Conservation (phyloP, 306 rosid genomes). For the Glycine soja region DNA sequence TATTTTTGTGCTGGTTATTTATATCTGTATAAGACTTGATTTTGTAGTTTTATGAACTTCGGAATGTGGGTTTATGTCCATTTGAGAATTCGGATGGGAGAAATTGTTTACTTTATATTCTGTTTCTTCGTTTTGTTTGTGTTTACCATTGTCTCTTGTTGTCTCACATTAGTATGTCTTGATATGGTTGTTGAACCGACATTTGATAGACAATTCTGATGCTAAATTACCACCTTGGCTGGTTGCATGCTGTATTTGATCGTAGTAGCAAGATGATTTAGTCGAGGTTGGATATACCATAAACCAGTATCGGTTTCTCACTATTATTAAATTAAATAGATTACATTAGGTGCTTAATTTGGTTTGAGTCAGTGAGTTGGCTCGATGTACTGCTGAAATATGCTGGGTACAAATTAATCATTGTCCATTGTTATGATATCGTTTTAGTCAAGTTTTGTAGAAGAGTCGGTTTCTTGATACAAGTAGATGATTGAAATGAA, state of each 20-base stretch:
- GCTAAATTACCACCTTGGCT: neutral
- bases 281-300: neutral
- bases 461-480: neutral
- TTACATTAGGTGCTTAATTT: too few species aligned
- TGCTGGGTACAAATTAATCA: neutral
- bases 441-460: neutral
- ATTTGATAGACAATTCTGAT: too few species aligned
- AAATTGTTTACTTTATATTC: neutral
- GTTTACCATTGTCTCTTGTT: too few species aligned
- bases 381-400: neutral
- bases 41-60: constrained; percentile 37
- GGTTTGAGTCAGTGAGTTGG: neutral
- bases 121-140: neutral
- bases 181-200: neutral
- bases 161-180: neutral
- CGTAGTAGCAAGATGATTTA: neutral
- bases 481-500: too few species aligned
- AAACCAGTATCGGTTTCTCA: neutral
- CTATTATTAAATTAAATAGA: neutral
- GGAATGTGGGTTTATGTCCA: neutral
- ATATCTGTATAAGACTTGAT: constrained; percentile 26
- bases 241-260: neutral
- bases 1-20: constrained; percentile 25
- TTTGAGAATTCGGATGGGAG: neutral
- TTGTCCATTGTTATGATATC: neutral